phyloP scores from a whole-genome alignment of 176 grass and related monocot genomes.

The Urochloa ruziziensis region DNA sequence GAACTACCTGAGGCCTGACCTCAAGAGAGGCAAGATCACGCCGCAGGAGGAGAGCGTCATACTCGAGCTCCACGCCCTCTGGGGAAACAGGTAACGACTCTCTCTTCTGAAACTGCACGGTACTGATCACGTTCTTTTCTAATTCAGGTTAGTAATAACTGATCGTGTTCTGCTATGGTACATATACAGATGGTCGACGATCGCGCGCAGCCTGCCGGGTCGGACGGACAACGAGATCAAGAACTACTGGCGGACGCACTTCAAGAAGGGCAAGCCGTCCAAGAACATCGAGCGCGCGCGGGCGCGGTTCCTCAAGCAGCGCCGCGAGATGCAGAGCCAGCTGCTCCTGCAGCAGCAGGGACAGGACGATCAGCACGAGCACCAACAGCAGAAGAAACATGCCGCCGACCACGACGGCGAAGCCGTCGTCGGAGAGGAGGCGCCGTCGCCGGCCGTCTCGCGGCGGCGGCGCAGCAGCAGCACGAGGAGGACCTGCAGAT shows the following conservation, averaged over 20 bases:
- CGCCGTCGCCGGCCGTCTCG: not conserved
- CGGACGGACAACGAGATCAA: conserved; percentile 99
- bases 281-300: conserved; percentile 79
- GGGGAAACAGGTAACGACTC: conserved; percentile 69
- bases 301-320: conserved; percentile 66
- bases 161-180: not conserved
- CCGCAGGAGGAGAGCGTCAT: conserved; percentile 80
- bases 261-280: conserved; percentile 82
- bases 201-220: conserved; percentile 83
- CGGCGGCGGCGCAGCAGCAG: not conserved
- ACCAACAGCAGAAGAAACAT: not conserved
- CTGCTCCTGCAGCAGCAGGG: conserved; percentile 3
- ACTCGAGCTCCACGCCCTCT: conserved; percentile 66
- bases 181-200: conserved; percentile 73
- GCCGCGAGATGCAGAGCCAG: conserved; percentile 48
- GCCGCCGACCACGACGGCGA: not conserved
- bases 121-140: not conserved
- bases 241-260: conserved; percentile 99
- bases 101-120: not conserved
- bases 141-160: not conserved
- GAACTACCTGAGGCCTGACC: conserved; percentile 92
- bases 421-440: not conserved
- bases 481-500: not conserved
- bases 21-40: conserved; percentile 86
- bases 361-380: not conserved